Conservation (phyloP, 202 grass and related monocot species). For the Zizania palustris region DNA sequence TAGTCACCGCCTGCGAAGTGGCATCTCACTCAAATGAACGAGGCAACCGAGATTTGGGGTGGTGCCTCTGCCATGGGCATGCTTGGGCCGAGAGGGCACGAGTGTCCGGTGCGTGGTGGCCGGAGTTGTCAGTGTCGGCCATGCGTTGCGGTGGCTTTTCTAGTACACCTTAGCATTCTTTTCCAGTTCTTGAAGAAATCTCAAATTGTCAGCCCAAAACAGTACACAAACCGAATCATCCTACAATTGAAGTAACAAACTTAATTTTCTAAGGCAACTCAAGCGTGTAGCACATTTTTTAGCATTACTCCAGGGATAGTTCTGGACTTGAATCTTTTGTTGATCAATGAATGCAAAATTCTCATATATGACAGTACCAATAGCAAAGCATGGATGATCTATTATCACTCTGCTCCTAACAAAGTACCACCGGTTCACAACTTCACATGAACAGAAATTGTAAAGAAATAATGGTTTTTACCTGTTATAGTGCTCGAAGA, state of each 20-base stretch:
- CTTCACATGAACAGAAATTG: background rate
- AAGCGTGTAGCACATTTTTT: background rate
- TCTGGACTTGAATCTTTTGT: background rate
- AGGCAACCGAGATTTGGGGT: no score
- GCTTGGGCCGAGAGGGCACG: no score
- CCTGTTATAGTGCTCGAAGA: slow-evolving; percentile 87
- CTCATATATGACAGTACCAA: background rate
- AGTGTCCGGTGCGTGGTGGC: no score
- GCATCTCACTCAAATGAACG: no score
- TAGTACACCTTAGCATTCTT: slow-evolving; percentile 90
- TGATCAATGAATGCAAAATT: background rate
- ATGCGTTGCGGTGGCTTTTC: no score
- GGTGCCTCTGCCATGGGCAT: no score
- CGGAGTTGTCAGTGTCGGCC: no score
- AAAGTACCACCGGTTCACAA: background rate
- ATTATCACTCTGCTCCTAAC: background rate
- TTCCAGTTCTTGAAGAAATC: slow-evolving; percentile 82
- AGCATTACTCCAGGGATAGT: background rate
- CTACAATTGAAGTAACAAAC: background rate
- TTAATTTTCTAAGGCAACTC: background rate
- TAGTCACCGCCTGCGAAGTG: slow-evolving; percentile 80
- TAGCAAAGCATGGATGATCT: background rate
- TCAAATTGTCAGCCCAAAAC: slow-evolving; percentile 72
- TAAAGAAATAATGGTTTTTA: slow-evolving; percentile 15
- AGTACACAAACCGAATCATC: background rate